phyloP scores from a whole-genome alignment of 129 eudicot species.

The Artemisia tridentata region DNA sequence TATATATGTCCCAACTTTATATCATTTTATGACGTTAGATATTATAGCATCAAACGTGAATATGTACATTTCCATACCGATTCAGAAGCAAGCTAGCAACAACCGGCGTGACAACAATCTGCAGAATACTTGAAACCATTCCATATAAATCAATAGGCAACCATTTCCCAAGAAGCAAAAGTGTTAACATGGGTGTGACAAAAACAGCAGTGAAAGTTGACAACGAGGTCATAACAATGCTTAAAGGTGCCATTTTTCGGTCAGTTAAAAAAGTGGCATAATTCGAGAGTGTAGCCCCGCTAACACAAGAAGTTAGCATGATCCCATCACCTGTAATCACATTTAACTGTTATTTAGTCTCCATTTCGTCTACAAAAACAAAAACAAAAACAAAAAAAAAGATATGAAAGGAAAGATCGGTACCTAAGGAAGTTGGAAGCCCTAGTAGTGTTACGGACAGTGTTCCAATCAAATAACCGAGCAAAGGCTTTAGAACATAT shows the following conservation, averaged over 20 bases:
- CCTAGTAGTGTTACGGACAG: conserved; percentile 44
- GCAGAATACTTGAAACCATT: conserved; percentile 75
- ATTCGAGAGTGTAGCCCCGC: conserved; percentile 91
- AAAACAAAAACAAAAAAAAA: too few relatives aligned
- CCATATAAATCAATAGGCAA: conserved; percentile 82
- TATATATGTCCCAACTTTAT: neutral
- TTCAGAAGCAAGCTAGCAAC: conserved; percentile 72
- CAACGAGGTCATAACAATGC: conserved; percentile 87
- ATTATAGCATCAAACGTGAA: too few relatives aligned
- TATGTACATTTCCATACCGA: conserved; percentile 33
- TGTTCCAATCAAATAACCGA: conserved; percentile 72
- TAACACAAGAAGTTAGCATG: conserved; percentile 79
- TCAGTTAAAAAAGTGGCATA: conserved; percentile 88
- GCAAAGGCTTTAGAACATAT: conserved; percentile 72
- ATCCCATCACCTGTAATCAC: conserved; percentile 69
- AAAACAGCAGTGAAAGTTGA: conserved; percentile 80
- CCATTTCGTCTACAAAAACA: neutral
- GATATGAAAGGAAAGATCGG: neutral
- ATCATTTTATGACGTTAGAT: neutral
- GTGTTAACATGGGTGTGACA: conserved; percentile 68
- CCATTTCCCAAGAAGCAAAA: conserved; percentile 73
- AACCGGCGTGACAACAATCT: conserved; percentile 77
- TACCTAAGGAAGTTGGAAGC: conserved; percentile 70
- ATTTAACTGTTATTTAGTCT: neutral
- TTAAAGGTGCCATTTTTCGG: conserved; percentile 79